Conservation (phyloP, 1,284 basidiomycete genomes). For the Phlebopus sp. region DNA sequence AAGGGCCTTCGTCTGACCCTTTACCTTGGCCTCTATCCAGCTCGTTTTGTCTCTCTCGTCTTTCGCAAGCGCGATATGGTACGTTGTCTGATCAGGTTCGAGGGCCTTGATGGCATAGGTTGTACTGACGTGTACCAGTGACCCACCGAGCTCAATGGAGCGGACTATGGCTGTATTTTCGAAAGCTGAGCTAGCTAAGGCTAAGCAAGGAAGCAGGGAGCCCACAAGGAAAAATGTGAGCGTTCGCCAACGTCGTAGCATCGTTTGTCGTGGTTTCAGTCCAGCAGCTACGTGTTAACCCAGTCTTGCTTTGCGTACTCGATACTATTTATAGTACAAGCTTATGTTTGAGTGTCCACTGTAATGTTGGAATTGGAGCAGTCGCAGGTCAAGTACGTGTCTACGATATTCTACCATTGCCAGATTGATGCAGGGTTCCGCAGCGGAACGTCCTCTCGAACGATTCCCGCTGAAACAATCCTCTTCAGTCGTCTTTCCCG, state of each 20-base stretch:
- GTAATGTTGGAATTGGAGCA: background rate
- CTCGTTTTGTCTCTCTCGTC: constrained; percentile 67
- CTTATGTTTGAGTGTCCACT: background rate
- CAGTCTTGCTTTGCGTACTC: constrained; percentile 4
- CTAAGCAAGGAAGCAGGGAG: constrained; percentile 30
- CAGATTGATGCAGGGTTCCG: constrained; percentile 74
- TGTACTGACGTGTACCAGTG: constrained; percentile 82
- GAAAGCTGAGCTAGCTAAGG: constrained; percentile 52
- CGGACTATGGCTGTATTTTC: constrained; percentile 87
- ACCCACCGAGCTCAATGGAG: constrained; percentile 83
- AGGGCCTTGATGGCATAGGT: constrained; percentile 82
- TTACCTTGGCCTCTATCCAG: constrained; percentile 77
- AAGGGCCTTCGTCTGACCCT: constrained; percentile 63
- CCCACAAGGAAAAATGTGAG: constrained; percentile 38
- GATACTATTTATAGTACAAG: constrained; percentile 13
- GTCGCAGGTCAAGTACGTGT: background rate
- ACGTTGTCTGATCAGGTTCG: constrained; percentile 57
- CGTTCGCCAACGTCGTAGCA: constrained; percentile 42
- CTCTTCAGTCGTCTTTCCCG: constrained; percentile 68
- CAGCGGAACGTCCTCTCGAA: constrained; percentile 76
- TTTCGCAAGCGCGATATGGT: constrained; percentile 68
- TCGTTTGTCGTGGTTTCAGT: constrained; percentile 24
- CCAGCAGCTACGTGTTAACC: constrained; percentile 19
- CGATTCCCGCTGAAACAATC: constrained; percentile 76
- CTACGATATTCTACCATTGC: constrained; percentile 67